Evolutionary conservation across 345 rosid genomes (phyloP).

Genomic region (Eucalyptus tenuipes): DNA sequence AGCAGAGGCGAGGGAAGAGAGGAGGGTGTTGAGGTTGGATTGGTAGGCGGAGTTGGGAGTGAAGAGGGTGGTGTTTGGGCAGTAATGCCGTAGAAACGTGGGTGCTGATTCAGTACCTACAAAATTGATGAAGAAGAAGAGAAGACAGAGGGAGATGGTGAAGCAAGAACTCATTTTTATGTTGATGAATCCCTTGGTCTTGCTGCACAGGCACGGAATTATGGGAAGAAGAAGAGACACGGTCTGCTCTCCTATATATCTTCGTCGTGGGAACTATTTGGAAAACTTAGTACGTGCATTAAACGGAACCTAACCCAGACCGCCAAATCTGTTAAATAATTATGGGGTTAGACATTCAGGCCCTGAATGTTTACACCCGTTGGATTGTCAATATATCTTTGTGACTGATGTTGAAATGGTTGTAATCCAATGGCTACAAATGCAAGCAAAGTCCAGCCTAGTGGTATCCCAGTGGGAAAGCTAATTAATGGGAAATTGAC

Average conservation of each 20-base stretch:
- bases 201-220: not conserved
- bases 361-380: not conserved
- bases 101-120: not conserved
- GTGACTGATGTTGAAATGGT: not conserved
- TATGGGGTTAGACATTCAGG: not conserved
- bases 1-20: not conserved
- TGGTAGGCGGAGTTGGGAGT: conserved; percentile 5
- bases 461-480: not conserved
- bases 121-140: not conserved
- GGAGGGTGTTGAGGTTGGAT: conserved; percentile 1
- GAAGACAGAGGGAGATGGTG: not conserved
- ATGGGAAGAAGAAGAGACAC: not conserved
- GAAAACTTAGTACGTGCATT: not conserved
- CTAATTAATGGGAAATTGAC: not conserved
- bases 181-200: not conserved
- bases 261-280: not conserved
- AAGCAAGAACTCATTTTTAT: not conserved
- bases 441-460: not conserved
- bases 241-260: not conserved
- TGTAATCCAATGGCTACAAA: not conserved
- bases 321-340: not conserved
- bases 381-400: not conserved
- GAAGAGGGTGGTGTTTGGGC: not conserved
- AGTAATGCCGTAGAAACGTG: not conserved
- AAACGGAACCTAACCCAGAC: not conserved